phyloP scores from a whole-genome alignment of 768 basidiomycete species.

The Agrocybe chaxingu region DNA sequence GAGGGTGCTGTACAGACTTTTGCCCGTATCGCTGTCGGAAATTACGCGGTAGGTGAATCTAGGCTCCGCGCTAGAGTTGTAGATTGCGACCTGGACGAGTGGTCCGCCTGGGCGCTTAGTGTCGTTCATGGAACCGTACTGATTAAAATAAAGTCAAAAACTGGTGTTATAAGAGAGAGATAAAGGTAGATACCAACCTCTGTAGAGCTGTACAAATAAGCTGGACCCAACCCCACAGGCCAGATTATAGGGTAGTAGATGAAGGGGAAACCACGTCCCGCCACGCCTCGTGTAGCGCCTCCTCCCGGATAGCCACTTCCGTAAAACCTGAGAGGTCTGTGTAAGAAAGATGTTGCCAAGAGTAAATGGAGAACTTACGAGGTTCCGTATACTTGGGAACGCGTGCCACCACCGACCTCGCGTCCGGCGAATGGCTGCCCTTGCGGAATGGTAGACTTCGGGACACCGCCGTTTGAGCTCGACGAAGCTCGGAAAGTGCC shows the following conservation, averaged over 20 bases:
- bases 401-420: conserved; percentile 39
- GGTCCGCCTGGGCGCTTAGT: conserved; percentile 40
- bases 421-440: conserved; percentile 39
- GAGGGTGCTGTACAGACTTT: conserved; percentile 33
- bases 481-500: no score
- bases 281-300: conserved; percentile 31
- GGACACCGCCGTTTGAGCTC: no score
- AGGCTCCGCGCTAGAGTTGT: conserved; percentile 17
- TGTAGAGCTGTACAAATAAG: conserved; percentile 12
- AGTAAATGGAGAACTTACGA: conserved; percentile 20
- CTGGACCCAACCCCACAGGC: conserved; percentile 17
- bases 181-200: conserved; percentile 1
- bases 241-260: conserved; percentile 56
- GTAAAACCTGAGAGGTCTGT: conserved; percentile 30
- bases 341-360: neutral
- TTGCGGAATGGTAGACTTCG: conserved; percentile 23
- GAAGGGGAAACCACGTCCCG: conserved; percentile 48
- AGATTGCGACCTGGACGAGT: conserved; percentile 32
- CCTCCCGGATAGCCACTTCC: conserved; percentile 57
- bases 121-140: conserved; percentile 24
- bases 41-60: conserved; percentile 31
- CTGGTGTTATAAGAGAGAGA: conserved; percentile 23
- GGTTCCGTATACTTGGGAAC: conserved; percentile 34
- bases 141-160: conserved; percentile 19
- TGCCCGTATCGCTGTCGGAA: conserved; percentile 37